Conservation (phyloP, 169 alveolate species). For the Eimeria brunetti region DNA sequence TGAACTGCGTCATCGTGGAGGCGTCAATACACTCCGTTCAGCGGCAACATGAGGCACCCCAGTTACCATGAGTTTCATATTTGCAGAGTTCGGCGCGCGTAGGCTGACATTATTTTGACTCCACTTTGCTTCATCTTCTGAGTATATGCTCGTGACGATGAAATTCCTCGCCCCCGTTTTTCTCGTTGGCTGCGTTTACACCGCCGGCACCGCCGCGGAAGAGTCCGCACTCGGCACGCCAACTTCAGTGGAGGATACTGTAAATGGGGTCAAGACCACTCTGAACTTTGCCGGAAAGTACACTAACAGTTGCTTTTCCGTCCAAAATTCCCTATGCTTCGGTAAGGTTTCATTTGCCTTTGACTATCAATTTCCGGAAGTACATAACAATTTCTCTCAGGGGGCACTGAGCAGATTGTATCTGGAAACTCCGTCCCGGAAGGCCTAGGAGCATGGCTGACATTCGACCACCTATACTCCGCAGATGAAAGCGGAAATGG, state of each 20-base stretch:
- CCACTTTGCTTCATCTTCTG: slow-evolving; percentile 42
- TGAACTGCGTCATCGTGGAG: neutral
- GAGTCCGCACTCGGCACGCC: slow-evolving; percentile 14
- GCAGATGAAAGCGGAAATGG: slow-evolving; percentile 81
- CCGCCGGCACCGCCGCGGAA: slow-evolving; percentile 40
- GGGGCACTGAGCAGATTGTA: slow-evolving; percentile 65
- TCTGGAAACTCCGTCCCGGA: slow-evolving; percentile 67
- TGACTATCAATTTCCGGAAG: too few species aligned
- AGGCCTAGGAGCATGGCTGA: slow-evolving; percentile 78
- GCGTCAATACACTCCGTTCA: slow-evolving; percentile 64
- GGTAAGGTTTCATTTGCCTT: slow-evolving; percentile 15
- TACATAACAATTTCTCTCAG: neutral
- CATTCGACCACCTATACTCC: slow-evolving; percentile 79
- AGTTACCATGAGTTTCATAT: slow-evolving; percentile 22
- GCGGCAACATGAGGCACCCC: neutral
- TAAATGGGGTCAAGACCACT: slow-evolving; percentile 66
- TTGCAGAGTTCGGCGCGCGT: slow-evolving; percentile 57
- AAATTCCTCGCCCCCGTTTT: slow-evolving; percentile 62
- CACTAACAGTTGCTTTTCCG: slow-evolving; percentile 64
- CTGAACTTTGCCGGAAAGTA: slow-evolving; percentile 74
- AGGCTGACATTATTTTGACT: slow-evolving; percentile 54
- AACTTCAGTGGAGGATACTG: slow-evolving; percentile 37
- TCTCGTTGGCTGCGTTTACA: slow-evolving; percentile 55
- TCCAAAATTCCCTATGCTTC: slow-evolving; percentile 72
- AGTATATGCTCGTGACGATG: slow-evolving; percentile 49